A percentile compares a stretch with the other conserved stretches of the same genome.
phyloP scores from a whole-genome alignment of 1,284 basidiomycete genomes.

The Fomitopsis palustris region DNA sequence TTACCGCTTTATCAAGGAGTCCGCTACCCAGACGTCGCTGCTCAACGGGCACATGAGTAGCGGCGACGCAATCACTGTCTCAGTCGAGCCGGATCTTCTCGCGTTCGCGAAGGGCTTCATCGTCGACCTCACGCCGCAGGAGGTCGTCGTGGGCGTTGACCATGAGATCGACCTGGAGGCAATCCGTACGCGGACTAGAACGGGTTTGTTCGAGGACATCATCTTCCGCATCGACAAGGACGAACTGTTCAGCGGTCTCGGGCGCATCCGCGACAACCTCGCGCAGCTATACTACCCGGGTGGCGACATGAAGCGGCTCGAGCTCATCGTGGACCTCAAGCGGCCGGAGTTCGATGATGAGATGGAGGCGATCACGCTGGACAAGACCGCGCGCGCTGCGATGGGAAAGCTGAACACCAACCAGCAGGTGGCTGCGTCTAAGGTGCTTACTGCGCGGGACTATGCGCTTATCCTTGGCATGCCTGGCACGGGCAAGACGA shows the following conservation, averaged over 20 bases:
- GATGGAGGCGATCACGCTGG: constrained; percentile 10
- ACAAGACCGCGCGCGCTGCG: not conserved
- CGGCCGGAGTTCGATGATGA: constrained; percentile 59
- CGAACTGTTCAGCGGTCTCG: constrained; percentile 86
- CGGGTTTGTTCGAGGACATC: constrained; percentile 23
- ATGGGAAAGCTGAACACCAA: constrained; percentile 60
- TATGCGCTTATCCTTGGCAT: constrained; percentile 94
- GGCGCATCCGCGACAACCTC: constrained; percentile 86
- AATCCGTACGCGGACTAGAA: constrained; percentile 42
- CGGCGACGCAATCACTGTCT: constrained; percentile 84
- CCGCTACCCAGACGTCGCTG: constrained; percentile 38
- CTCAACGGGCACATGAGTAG: constrained; percentile 76
- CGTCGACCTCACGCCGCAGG: constrained; percentile 59
- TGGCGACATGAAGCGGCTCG: constrained; percentile 58
- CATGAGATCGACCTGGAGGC: constrained; percentile 62
- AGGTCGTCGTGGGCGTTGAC: constrained; percentile 79
- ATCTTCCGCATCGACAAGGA: constrained; percentile 93
- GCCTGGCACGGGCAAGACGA: constrained; percentile 99
- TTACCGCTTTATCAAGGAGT: constrained; percentile 59
- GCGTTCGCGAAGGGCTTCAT: constrained; percentile 87
- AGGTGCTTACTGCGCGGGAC: constrained; percentile 79
- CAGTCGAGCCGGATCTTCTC: constrained; percentile 80
- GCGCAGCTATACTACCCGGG: constrained; percentile 85
- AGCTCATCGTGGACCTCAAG: constrained; percentile 80
- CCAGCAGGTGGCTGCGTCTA: constrained; percentile 72